These are phyloP conservation scores for Termitomyces sp. DNA, from an alignment of 768 basidiomycete genomes.

Conservation along the genomic window DNA sequence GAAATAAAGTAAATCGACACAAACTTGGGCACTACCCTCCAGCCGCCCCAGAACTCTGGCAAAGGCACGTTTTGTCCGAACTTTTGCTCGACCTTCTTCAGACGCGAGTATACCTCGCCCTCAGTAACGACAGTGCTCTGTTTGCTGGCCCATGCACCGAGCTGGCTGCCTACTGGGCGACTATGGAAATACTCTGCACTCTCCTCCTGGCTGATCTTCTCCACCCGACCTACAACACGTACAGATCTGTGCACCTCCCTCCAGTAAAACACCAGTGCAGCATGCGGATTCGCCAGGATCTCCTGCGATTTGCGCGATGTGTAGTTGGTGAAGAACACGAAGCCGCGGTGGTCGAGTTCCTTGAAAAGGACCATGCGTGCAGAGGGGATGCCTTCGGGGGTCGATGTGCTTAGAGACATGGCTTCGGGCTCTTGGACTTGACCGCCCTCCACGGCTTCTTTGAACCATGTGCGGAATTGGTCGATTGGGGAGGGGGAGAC, in stretches of 20 bases:
- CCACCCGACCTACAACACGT: slow-evolving; percentile 79
- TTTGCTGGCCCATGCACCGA: slow-evolving; percentile 92
- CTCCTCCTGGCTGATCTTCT: slow-evolving; percentile 68
- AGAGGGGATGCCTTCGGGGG: slow-evolving; percentile 72
- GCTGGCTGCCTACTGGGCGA: slow-evolving; percentile 75
- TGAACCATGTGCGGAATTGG: slow-evolving; percentile 89
- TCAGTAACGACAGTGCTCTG: slow-evolving; percentile 82
- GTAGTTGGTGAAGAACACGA: slow-evolving; percentile 98
- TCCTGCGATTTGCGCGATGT: slow-evolving; percentile 88
- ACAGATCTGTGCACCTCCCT: slow-evolving; percentile 75
- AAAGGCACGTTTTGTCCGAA: slow-evolving; percentile 64
- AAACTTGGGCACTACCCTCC: slow-evolving; percentile 88
- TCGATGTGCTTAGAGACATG: slow-evolving; percentile 76
- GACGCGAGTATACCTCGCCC: slow-evolving; percentile 55
- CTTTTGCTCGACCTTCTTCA: slow-evolving; percentile 51
- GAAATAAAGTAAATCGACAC: slow-evolving; percentile 20
- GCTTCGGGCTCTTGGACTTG: slow-evolving; percentile 83
- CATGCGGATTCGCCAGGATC: slow-evolving; percentile 70
- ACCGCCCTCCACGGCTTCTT: slow-evolving; percentile 46
- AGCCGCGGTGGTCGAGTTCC: slow-evolving; percentile 82
- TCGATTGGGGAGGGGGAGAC: slow-evolving; percentile 67
- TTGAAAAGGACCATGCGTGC: slow-evolving; percentile 90
- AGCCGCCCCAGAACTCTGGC: slow-evolving; percentile 96
- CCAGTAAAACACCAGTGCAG: slow-evolving; percentile 90
- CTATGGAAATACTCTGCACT: slow-evolving; percentile 79